Conservation (phyloP, 768 basidiomycete species). For the Phlebiopsis gigantea region DNA sequence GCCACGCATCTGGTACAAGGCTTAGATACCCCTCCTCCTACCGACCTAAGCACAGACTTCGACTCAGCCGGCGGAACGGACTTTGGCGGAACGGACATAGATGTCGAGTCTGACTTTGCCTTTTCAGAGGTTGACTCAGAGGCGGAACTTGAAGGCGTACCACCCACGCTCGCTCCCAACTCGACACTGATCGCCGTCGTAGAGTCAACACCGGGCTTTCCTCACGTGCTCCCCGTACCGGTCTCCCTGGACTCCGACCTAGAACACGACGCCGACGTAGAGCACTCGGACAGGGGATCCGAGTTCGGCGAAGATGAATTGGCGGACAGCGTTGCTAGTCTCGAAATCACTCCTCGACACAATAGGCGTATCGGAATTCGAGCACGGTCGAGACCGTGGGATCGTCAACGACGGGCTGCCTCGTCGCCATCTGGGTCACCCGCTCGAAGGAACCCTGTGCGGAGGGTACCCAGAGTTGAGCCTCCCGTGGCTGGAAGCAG, state of each 20-base stretch:
- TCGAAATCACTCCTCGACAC: slow-evolving; percentile 23
- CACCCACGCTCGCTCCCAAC: background rate
- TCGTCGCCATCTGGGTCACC: slow-evolving; percentile 58
- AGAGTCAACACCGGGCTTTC: slow-evolving; percentile 22
- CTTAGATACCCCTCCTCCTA: slow-evolving; percentile 69
- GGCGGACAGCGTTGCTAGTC: slow-evolving; percentile 25
- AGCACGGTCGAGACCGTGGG: slow-evolving; percentile 27
- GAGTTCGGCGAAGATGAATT: slow-evolving; percentile 16
- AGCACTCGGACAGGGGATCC: slow-evolving; percentile 2
- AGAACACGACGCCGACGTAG: slow-evolving; percentile 13
- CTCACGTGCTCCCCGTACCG: slow-evolving; percentile 26
- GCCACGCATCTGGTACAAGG: slow-evolving; percentile 36
- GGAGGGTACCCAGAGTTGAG: slow-evolving; percentile 17
- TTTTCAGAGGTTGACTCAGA: slow-evolving; percentile 19
- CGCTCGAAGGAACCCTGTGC: slow-evolving; percentile 30
- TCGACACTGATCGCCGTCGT: slow-evolving; percentile 20
- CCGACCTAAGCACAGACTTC: slow-evolving; percentile 48
- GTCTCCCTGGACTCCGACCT: slow-evolving; percentile 22
- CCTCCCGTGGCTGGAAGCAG: background rate
- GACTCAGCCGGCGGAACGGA: slow-evolving; percentile 3
- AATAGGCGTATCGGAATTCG: slow-evolving; percentile 20
- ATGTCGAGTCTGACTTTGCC: slow-evolving; percentile 39
- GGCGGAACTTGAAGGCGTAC: slow-evolving; percentile 23
- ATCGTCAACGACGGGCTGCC: slow-evolving; percentile 30
- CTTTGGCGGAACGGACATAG: slow-evolving; percentile 19